Evolutionary conservation across 1,139 yeast genomes (phyloP).

Genomic region (Pneumocystis carinii): DNA sequence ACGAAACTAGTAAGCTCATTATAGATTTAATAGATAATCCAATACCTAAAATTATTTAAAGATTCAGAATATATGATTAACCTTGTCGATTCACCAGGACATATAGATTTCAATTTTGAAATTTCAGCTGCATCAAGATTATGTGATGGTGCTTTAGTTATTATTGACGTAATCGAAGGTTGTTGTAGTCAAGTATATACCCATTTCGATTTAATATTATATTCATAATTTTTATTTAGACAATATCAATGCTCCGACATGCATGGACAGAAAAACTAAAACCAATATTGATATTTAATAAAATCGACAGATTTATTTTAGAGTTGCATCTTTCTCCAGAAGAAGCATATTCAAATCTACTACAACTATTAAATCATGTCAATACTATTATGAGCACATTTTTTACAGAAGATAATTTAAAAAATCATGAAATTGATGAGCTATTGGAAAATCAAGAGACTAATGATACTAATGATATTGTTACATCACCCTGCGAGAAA

Average conservation of each 20-base stretch:
- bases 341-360: slow-evolving; percentile 74
- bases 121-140: slow-evolving; percentile 89
- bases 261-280: slow-evolving; percentile 88
- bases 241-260: slow-evolving; percentile 85
- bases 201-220: background rate
- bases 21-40: background rate
- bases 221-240: slow-evolving; percentile 33
- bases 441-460: slow-evolving; percentile 44
- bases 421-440: slow-evolving; percentile 24
- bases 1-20: slow-evolving; percentile 20
- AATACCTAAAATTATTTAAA: slow-evolving; percentile 30
- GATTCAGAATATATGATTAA: slow-evolving; percentile 73
- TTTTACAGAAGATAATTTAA: slow-evolving; percentile 86
- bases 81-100: slow-evolving; percentile 96
- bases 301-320: slow-evolving; percentile 69
- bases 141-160: slow-evolving; percentile 91
- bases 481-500: slow-evolving; percentile 51
- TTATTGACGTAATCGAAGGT: slow-evolving; percentile 96
- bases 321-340: slow-evolving; percentile 70
- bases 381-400: slow-evolving; percentile 90
- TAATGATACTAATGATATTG: slow-evolving; percentile 4
- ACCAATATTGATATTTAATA: slow-evolving; percentile 82
- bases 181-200: slow-evolving; percentile 47
- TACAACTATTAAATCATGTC: slow-evolving; percentile 74
- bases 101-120: slow-evolving; percentile 90